Conservation (phyloP, 2,329 filamentous ascomycete genomes). For the Aspergillus pseudoviridinutans region DNA sequence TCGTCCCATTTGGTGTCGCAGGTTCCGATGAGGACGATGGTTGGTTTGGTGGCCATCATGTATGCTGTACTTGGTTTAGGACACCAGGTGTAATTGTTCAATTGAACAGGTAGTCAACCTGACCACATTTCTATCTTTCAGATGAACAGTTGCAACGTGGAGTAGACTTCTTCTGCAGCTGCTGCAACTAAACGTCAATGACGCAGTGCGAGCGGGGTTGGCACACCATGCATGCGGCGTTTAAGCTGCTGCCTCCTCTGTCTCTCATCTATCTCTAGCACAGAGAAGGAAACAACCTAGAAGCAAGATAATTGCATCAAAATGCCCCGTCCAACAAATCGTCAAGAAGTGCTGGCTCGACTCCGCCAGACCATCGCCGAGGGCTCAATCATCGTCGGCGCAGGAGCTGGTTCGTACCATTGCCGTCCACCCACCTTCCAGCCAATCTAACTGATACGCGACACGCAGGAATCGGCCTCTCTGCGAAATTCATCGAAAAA, state of each 20-base stretch:
- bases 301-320: slow-evolving; percentile 5
- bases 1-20: slow-evolving; percentile 63
- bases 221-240: too few relatives aligned
- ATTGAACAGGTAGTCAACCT: too few relatives aligned
- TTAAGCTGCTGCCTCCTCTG: not conserved
- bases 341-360: slow-evolving; percentile 52
- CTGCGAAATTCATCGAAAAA: slow-evolving; percentile 66
- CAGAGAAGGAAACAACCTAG: not conserved
- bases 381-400: slow-evolving; percentile 61
- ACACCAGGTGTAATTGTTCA: too few relatives aligned
- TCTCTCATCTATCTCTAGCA: not conserved
- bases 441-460: not conserved
- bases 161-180: too few relatives aligned
- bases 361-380: slow-evolving; percentile 54
- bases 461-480: slow-evolving; percentile 59
- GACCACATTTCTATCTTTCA: too few relatives aligned
- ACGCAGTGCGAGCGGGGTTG: too few relatives aligned
- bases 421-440: not conserved
- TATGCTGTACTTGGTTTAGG: not conserved
- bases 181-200: too few relatives aligned
- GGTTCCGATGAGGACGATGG: slow-evolving; percentile 57
- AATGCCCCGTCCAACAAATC: slow-evolving; percentile 57
- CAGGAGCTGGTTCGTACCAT: slow-evolving; percentile 52
- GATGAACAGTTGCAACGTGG: too few relatives aligned
- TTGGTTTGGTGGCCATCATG: slow-evolving; percentile 20